phyloP scores from a whole-genome alignment of 2,329 filamentous ascomycete species.

The Alternaria tenuissima region DNA sequence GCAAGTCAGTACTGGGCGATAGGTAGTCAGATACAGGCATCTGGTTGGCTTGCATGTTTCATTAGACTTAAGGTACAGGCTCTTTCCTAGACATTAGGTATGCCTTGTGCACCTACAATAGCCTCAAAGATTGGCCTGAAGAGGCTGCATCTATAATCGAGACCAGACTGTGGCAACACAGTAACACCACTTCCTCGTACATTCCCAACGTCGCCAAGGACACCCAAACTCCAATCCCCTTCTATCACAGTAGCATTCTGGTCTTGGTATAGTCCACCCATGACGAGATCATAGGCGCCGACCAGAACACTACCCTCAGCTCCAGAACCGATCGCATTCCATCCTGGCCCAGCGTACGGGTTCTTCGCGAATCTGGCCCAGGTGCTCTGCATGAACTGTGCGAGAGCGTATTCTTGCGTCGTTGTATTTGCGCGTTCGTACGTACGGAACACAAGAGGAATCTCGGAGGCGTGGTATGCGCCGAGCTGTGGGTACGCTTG shows the following conservation, averaged over 20 bases:
- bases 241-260: slow-evolving; percentile 9
- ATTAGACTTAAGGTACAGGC: neutral
- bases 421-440: slow-evolving; percentile 27
- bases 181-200: slow-evolving; percentile 27
- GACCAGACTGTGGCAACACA: slow-evolving; percentile 22
- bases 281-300: slow-evolving; percentile 20
- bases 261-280: slow-evolving; percentile 15
- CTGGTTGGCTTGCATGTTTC: neutral
- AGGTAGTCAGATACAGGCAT: neutral
- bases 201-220: slow-evolving; percentile 28
- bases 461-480: slow-evolving; percentile 36
- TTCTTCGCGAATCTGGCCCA: slow-evolving; percentile 44
- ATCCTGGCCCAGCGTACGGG: slow-evolving; percentile 33
- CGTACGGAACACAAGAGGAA: slow-evolving; percentile 35
- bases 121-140: slow-evolving; percentile 26
- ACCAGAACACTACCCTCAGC: slow-evolving; percentile 17
- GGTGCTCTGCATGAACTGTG: slow-evolving; percentile 28
- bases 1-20: neutral
- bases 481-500: slow-evolving; percentile 23
- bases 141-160: slow-evolving; percentile 27
- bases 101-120: slow-evolving; percentile 21
- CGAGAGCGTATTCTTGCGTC: slow-evolving; percentile 29
- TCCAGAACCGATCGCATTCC: slow-evolving; percentile 33
- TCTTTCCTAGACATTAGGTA: slow-evolving; percentile 10
- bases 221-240: slow-evolving; percentile 28